These are phyloP conservation scores for Hymenoscyphus scutula DNA, from an alignment of 2,329 filamentous ascomycete species.

Conservation along the genomic window DNA sequence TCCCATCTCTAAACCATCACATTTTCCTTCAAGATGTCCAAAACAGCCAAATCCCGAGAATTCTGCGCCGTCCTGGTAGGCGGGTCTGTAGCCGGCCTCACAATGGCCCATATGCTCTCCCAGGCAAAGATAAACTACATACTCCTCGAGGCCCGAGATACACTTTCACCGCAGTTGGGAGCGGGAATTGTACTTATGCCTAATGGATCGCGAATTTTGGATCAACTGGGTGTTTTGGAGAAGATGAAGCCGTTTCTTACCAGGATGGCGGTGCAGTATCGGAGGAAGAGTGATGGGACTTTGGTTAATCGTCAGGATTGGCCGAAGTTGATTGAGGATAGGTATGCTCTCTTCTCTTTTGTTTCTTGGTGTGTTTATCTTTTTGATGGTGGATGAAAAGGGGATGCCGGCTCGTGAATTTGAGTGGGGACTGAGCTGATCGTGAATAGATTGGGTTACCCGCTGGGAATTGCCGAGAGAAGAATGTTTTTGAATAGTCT, in stretches of 20 bases:
- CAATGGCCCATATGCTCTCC: constrained; percentile 26
- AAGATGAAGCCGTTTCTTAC: constrained; percentile 19
- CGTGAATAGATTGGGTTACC: constrained; percentile 23
- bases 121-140: constrained; percentile 26
- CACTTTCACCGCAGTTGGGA: constrained; percentile 24
- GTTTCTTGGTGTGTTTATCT: not conserved
- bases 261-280: constrained; percentile 10
- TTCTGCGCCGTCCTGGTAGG: constrained; percentile 29
- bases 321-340: constrained; percentile 21
- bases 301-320: constrained; percentile 16
- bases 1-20: not conserved
- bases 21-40: not conserved
- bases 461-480: constrained; percentile 21
- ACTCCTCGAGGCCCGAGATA: constrained; percentile 26
- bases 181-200: constrained; percentile 35
- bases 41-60: not conserved
- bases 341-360: constrained; percentile 12
- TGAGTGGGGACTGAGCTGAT: not conserved
- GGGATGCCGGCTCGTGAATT: not conserved
- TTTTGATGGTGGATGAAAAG: not conserved
- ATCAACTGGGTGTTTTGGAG: constrained; percentile 47
- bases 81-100: constrained; percentile 26
- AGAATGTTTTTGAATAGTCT: constrained; percentile 22
- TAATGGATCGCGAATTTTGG: constrained; percentile 46
- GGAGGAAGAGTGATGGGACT: constrained; percentile 18